Base-by-base conservation (phyloP, 139 green algal species). In the Astrephomene gubernaculifera region DNA sequence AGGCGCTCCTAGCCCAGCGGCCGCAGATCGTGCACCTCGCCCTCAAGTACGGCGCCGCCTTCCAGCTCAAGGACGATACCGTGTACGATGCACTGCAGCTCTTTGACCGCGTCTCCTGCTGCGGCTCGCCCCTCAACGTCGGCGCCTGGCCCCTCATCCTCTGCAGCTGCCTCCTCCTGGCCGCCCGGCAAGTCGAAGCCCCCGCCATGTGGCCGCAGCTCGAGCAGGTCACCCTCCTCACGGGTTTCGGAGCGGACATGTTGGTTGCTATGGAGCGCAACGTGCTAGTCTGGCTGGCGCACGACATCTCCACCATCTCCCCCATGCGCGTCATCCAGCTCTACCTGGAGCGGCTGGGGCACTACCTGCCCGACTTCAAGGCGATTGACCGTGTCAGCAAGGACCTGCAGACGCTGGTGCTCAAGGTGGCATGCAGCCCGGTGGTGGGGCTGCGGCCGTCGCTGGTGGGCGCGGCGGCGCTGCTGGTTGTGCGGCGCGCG, bases 301-400 rank as follows among this genome's bases (percentile, higher is more conserved):
- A 86, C 71, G 87, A 95, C 84, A 92, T 87, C 1, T 86, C 83
- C 64, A 91, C 90, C 65, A 95, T 98, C 76, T 96, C 89, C 0
- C 82, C 90, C 21, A 88, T 96, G 79, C 89, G 95, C 45, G 89
- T 90, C 52, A 87, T 97, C 43, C 92, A 95, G 87, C 92, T 98
- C 31, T 96, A 95, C 87, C 79, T 97, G 65, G 94, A 97, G 87
- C 87, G 95, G 44, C 88, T 97, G 78, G 95, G 95, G 25, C 80
- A 89, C 82, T 89, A 93, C 81, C 61, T 89, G 79, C 79, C 84
- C 61, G 78, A 84, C 36, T 87, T 87, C 89, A 87, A 87, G 72
- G 65, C 76, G 24, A 64, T 68, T 25, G 82, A 87, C 68, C 65
- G 84, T 10, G 79, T 78, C 44, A 64, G 64, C 31, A 81, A 82